A percentile compares a stretch with the other conserved stretches of the same genome.
These are phyloP conservation scores for Aspergillus aculeatinus DNA, from an alignment of 2,329 filamentous ascomycete genomes.

Conservation along the genomic window DNA sequence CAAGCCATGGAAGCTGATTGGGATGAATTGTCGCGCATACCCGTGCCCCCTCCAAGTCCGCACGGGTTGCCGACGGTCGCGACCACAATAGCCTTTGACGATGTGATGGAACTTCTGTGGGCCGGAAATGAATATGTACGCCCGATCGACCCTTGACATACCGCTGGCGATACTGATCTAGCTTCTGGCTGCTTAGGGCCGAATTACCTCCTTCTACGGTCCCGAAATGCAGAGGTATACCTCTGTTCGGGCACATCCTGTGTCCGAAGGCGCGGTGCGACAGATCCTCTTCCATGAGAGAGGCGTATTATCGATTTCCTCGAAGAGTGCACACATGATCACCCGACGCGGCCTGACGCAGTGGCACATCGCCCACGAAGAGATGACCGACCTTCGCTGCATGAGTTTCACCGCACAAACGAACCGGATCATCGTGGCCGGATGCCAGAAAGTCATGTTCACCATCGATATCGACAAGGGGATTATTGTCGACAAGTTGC, in stretches of 20 bases:
- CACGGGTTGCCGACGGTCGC: conserved; percentile 69
- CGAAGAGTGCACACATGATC: conserved; percentile 85
- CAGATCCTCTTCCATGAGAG: conserved; percentile 90
- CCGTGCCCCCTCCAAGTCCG: conserved; percentile 73
- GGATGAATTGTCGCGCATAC: conserved; percentile 73
- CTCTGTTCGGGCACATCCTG: conserved; percentile 76
- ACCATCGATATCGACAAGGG: conserved; percentile 71
- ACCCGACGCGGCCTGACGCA: conserved; percentile 75
- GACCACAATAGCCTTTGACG: conserved; percentile 84
- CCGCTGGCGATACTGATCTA: conserved; percentile 1
- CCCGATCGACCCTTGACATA: neutral
- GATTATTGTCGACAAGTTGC: conserved; percentile 68
- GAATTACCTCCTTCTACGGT: conserved; percentile 84
- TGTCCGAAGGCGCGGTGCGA: conserved; percentile 73
- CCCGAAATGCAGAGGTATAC: conserved; percentile 85
- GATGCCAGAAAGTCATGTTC: conserved; percentile 83
- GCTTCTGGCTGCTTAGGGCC: conserved; percentile 59
- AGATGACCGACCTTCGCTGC: conserved; percentile 84
- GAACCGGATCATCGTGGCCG: conserved; percentile 81
- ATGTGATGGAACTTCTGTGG: conserved; percentile 86
- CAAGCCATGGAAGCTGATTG: conserved; percentile 49
- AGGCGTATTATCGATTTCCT: conserved; percentile 81
- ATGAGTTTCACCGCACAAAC: conserved; percentile 94
- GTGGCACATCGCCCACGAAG: conserved; percentile 79
- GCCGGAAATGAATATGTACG: conserved; percentile 84